Evolutionary conservation across 106 monocot species (phyloP), one percentile per base, ranked within the genome.

Genomic region (Allium fistulosum): DNA sequence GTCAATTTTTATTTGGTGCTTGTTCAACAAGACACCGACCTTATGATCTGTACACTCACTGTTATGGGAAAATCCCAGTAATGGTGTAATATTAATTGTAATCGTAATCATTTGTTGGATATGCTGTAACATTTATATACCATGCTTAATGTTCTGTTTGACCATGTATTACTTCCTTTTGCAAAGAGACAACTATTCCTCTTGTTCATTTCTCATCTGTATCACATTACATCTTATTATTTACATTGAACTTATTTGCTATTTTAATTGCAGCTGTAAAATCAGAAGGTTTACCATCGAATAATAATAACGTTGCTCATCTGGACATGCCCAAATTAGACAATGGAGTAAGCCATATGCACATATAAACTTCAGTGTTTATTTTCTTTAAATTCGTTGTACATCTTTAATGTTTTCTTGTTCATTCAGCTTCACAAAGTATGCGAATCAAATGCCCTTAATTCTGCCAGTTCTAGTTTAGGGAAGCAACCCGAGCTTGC

Each of bases 281-380:
- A 69, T 49, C 65, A 46, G 69, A 69, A 57, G 75, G 66, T 68
- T 52, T 76, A 67, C 75, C 69, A 13, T 60, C 47, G 37, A 1
- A 37, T 56, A 76, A 81, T 58, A 45, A 47, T 69, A 72, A 74
- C 48, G 37, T 68, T 59, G 80, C 73, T 7, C 75, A 80, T 7
- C n/a, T 73, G 47, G 78, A 80, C 11, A 70, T 82, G 68, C 61
- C 76, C 13, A 47, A 64, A 11, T 74, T 85, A 10, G 88, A 88
- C 50, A 93, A 93, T 60, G 69, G 78, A 76, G 92, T 93, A 79
- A 70, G 76, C 27, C 51, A 48, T 45, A 53, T 7, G 52, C 16
- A 1, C 37, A 37, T 37, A 2, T 37, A 37, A 37, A 37, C 5
- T 37, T 37, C 2, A 37, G 37, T 37, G 37, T 37, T 37, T 37